Percentiles rank a stretch among this genome's conserved stretches.
These are phyloP conservation scores for Karstenula rhodostoma DNA, from an alignment of 2,329 filamentous ascomycete species.

Conservation along the genomic window DNA sequence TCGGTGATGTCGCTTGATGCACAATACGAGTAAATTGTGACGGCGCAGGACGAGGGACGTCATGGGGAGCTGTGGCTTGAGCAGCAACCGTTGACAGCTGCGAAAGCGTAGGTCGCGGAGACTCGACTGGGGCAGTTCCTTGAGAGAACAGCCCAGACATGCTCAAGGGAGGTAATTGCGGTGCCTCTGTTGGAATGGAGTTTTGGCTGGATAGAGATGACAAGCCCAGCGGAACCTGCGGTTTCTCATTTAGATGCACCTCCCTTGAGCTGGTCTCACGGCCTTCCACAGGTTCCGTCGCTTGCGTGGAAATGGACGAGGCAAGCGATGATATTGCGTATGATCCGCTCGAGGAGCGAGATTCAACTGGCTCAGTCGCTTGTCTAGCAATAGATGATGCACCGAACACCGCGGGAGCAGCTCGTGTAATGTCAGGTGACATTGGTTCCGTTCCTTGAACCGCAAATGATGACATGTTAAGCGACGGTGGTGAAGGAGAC, in stretches of 20 bases:
- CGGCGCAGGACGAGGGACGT: conserved; percentile 21
- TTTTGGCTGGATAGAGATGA: conserved; percentile 24
- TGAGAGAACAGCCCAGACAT: conserved; percentile 40
- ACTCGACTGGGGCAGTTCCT: conserved; percentile 34
- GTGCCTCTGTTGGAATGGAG: conserved; percentile 27
- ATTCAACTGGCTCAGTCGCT: conserved; percentile 37
- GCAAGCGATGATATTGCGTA: conserved; percentile 32
- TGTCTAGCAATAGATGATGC: conserved; percentile 40
- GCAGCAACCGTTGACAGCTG: conserved; percentile 32
- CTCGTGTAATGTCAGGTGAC: conserved; percentile 40
- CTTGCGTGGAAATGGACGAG: conserved; percentile 40
- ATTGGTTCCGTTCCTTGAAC: conserved; percentile 37
- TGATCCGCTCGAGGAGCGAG: conserved; percentile 25
- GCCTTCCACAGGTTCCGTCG: conserved; percentile 30
- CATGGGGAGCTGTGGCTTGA: conserved; percentile 36
- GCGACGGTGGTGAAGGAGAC: conserved; percentile 9
- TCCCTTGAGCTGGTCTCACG: not conserved
- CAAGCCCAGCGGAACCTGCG: conserved; percentile 20
- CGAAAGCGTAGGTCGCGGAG: conserved; percentile 25
- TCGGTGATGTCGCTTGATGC: conserved; percentile 36
- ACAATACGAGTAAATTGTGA: conserved; percentile 30
- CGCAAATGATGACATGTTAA: conserved; percentile 24
- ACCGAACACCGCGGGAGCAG: conserved; percentile 33
- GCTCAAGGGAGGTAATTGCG: conserved; percentile 24
- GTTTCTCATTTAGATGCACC: not conserved